Evolutionary conservation across 108 stramenopile genomes (phyloP), one percentile per base, ranked within the genome.

Genomic region (Nannochloropsis salina): DNA sequence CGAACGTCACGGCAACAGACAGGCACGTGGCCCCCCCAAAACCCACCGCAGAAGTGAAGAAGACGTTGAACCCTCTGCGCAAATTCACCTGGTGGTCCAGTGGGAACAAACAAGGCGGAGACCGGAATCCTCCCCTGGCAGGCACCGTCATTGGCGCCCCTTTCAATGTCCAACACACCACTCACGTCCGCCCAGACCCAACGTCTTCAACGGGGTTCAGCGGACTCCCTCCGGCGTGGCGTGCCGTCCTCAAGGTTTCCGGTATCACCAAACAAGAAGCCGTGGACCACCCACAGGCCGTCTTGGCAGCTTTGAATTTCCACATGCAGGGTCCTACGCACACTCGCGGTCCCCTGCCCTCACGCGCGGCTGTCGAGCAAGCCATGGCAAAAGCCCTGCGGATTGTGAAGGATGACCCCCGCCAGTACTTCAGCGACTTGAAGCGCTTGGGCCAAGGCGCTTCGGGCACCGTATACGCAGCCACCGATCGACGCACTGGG

Each of bases 211-310:
- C 90, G 43, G 92, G 92, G n/a, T 90, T 92, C 80, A 82, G 41
- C 40, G 93, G 93, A 9, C 88, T 93, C 9, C 93, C 93, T 9
- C n/a, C 84, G 43, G 82, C 84, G n/a, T 93, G 92, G 93, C 88
- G 86, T 9, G 44, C 51, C 44, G 86, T 92, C n/a, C 89, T 93
- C 40, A 90, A 92, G 86, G 90, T 87, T 18, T 91, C 90, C 43
- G 93, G 93, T 9, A 93, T 93, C 83, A 87, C 93, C n/a, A 93
- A 91, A 80, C 90, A 92, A 74, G 93, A 93, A 47, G 92, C 90
- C 9, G 87, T 82, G 42, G 92, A 86, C 10, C 90, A 93, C 88
- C 93, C 93, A 2, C 92, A 93, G 80, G 91, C 90, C 5, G 93
- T 93, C 21, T 87, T 93, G 44, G 93, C 92, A 44, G 93, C 89